phyloP scores from a whole-genome alignment of 768 basidiomycete genomes.

The Paxillus ammoniavirescens region DNA sequence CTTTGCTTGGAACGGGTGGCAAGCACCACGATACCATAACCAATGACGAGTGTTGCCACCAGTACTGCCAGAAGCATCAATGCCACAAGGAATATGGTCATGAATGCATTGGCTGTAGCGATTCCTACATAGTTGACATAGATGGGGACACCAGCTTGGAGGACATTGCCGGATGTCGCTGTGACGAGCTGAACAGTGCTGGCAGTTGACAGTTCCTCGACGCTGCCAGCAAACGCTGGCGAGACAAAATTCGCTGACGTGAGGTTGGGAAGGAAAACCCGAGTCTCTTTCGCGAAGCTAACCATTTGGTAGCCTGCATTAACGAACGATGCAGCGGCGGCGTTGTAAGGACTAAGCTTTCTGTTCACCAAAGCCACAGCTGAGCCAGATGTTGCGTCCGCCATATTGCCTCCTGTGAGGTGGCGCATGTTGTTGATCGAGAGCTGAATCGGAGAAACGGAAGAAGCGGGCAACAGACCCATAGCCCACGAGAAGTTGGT shows the following conservation, averaged over 20 bases:
- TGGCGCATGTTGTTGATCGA: slow-evolving; percentile 83
- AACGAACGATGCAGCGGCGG: slow-evolving; percentile 1
- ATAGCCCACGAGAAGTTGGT: slow-evolving; percentile 90
- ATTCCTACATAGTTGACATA: slow-evolving; percentile 78
- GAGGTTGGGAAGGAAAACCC: slow-evolving; percentile 12
- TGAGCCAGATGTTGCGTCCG: slow-evolving; percentile 55
- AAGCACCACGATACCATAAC: slow-evolving; percentile 44
- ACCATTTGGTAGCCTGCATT: not conserved
- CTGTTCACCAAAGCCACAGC: slow-evolving; percentile 80
- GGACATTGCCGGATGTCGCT: slow-evolving; percentile 55
- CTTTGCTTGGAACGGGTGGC: slow-evolving; percentile 16
- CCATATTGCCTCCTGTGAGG: slow-evolving; percentile 74
- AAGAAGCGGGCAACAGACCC: slow-evolving; percentile 61
- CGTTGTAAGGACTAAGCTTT: slow-evolving; percentile 77
- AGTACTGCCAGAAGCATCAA: slow-evolving; percentile 69
- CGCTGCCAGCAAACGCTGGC: slow-evolving; percentile 12
- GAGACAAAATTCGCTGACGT: slow-evolving; percentile 3
- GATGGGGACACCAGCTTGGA: slow-evolving; percentile 80
- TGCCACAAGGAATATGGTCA: slow-evolving; percentile 77
- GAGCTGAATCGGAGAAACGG: slow-evolving; percentile 60
- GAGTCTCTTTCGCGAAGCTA: slow-evolving; percentile 5
- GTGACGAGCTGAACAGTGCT: slow-evolving; percentile 65
- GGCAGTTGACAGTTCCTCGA: slow-evolving; percentile 24
- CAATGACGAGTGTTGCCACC: slow-evolving; percentile 47
- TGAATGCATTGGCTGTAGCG: slow-evolving; percentile 84